phyloP scores from a whole-genome alignment of 768 basidiomycete genomes.

The Russula griseocarnosa region DNA sequence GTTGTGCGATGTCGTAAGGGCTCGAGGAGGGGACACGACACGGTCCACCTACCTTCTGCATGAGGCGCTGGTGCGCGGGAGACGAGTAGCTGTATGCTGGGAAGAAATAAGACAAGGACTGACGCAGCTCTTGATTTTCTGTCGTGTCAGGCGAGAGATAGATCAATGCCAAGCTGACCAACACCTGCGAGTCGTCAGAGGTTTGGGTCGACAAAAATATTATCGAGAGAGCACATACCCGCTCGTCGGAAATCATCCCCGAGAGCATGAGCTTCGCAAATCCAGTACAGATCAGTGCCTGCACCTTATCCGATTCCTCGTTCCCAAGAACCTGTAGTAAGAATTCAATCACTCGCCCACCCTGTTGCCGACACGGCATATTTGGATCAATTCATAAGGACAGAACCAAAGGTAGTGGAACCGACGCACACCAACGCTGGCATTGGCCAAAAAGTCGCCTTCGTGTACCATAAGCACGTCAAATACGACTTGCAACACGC shows the following conservation, averaged over 20 bases:
- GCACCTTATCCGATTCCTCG: constrained; percentile 59
- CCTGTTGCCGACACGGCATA: constrained; percentile 32
- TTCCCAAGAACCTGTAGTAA: constrained; percentile 49
- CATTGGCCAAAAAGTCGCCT: constrained; percentile 52
- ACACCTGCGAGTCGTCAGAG: constrained; percentile 37
- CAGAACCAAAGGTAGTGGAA: not conserved
- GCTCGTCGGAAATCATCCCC: constrained; percentile 68
- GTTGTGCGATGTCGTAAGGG: not conserved
- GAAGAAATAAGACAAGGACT: constrained; percentile 84
- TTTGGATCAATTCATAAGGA: not conserved
- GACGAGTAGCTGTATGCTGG: constrained; percentile 84
- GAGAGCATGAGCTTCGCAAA: constrained; percentile 81
- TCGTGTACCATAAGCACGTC: constrained; percentile 87
- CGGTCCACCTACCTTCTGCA: constrained; percentile 54
- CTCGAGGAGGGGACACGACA: not conserved
- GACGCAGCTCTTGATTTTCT: constrained; percentile 78
- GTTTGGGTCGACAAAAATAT: not conserved
- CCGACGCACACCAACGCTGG: constrained; percentile 32
- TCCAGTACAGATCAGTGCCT: constrained; percentile 72
- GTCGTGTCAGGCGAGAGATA: constrained; percentile 80
- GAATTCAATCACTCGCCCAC: constrained; percentile 62
- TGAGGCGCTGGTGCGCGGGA: constrained; percentile 62
- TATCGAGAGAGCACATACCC: constrained; percentile 42
- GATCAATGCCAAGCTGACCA: constrained; percentile 48
- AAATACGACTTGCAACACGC: constrained; percentile 75